Base-by-base conservation (phyloP, 1,284 basidiomycete species). In the Ustilago loliicola region DNA sequence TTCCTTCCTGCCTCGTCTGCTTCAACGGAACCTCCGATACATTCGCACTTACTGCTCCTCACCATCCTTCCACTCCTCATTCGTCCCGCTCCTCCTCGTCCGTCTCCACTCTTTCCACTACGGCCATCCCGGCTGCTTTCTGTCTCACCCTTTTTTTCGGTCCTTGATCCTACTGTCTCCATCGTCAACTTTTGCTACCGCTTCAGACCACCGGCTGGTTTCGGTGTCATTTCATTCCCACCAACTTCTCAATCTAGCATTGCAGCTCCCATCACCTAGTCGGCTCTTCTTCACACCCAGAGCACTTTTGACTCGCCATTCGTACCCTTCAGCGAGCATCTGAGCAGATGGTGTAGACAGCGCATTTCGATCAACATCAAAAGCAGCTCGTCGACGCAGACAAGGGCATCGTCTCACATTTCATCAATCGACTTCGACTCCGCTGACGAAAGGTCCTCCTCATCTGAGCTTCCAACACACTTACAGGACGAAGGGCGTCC, bases 151-250 rank as follows among this genome's bases (percentile, higher is more conserved):
- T 6, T 32, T 27, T 32, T 13, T 17, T 36, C n/a, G n/a, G n/a
- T 30, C 21, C 5, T 58, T 29, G 11, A 34, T 6, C 36, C 36
- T 38, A 34, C 30, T 48, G 25, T 36, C 32, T 25, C 11, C 57
- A 19, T 30, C 27, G 27, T 17, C 25, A 40, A 32, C 21, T 10
- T 4, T 38, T 25, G 27, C 17, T 38, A 13, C 10, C 25, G 17
- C 50, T 42, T 50, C 36, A 15, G 4, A 27, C 54, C 60, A 61
- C 50, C 60, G n/a, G 50, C 59, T 61, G 59, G 59, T 42, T 25
- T 61, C 60, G 51, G 60, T 53, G 51, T 61, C 40, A 27, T 23
- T 30, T 29, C 25, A 6, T 47, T 34, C 45, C 27, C 40, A 48
- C 42, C 55, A 45, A 7, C n/a, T 21, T 34, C 30, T 34, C 40